phyloP scores from a whole-genome alignment of 305 asterid genomes.

The Plantago lanceolata region DNA sequence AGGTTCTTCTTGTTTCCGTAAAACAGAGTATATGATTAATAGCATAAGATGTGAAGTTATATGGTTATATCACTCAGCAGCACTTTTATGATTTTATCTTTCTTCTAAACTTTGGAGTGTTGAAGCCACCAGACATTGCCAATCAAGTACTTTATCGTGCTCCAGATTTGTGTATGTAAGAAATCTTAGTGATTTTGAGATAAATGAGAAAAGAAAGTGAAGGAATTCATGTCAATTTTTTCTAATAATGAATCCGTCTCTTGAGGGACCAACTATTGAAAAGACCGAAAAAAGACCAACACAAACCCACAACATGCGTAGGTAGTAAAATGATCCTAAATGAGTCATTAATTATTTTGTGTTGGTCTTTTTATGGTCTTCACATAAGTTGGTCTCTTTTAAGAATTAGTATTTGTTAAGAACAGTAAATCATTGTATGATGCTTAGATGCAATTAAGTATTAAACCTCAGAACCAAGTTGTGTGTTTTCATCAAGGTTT shows the following conservation, averaged over 20 bases:
- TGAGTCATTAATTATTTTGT: too few species aligned
- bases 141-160: neutral
- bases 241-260: too few species aligned
- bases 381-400: too few species aligned
- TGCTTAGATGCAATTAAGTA: slow-evolving; percentile 15
- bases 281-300: too few species aligned
- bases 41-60: neutral
- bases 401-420: too few species aligned
- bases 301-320: too few species aligned
- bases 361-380: too few species aligned
- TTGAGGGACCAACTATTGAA: too few species aligned
- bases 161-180: neutral
- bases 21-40: too few species aligned
- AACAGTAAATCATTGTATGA: slow-evolving; percentile 12
- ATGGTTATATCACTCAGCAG: neutral
- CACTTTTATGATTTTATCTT: too few species aligned
- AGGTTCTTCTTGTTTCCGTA: neutral
- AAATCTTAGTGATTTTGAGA: neutral
- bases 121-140: neutral
- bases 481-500: slow-evolving; percentile 17
- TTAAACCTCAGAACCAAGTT: slow-evolving; percentile 13
- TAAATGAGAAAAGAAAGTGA: neutral
- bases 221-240: too few species aligned
- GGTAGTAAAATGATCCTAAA: too few species aligned
- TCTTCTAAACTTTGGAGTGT: slow-evolving; percentile 17